Base-by-base conservation (phyloP, 2,329 filamentous ascomycete genomes). In the Alternaria longipes region DNA sequence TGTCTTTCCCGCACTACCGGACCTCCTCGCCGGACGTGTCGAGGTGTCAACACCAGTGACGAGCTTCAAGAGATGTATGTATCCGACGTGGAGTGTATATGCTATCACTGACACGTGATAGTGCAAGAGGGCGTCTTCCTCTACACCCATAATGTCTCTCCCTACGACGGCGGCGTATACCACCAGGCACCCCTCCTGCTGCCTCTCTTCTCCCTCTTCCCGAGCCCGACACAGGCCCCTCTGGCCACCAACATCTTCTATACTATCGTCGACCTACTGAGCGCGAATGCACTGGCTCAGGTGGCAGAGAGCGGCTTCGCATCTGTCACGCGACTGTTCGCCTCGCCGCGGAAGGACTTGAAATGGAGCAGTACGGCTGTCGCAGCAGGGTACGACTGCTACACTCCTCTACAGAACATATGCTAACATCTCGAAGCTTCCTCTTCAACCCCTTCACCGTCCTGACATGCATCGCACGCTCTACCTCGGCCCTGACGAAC, bases 31-130 rank as follows among this genome's bases (percentile, higher is more conserved):
- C 20, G 91, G 91, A 66, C 91, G 95, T 75, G 95, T 97, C 72
- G 95, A 99, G 84, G 91, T 99, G 74, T 97, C 95, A 45, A 99
- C 95, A 22, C 94, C 95, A 40, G 91, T 98, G 47, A 97, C 93
- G 71, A 97, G 94, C 86, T 99, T 97, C 87, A 98, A 98, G 84
- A 88, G 95, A 87, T 84, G 94, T 97, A 85, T 80, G 66, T 61
- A 34, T 28, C n/a, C 16, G n/a, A 18, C 0, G 5, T 20, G 5
- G 9, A 4, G 7, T 36, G 20, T 28, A 1, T 7, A 4, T 5
- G 8, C 42, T 9, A 34, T 5, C 32, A 22, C 69, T 71, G 24
- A 73, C 63, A 26, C 5, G 16, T 8, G 1, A 4, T 71, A 97
- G 93, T 98, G 56, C 94, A 98, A 84, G 95, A 99, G 81, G 95